Base-by-base conservation (phyloP, 1,139 yeast genomes). In the Magnusiomyces ingens region DNA sequence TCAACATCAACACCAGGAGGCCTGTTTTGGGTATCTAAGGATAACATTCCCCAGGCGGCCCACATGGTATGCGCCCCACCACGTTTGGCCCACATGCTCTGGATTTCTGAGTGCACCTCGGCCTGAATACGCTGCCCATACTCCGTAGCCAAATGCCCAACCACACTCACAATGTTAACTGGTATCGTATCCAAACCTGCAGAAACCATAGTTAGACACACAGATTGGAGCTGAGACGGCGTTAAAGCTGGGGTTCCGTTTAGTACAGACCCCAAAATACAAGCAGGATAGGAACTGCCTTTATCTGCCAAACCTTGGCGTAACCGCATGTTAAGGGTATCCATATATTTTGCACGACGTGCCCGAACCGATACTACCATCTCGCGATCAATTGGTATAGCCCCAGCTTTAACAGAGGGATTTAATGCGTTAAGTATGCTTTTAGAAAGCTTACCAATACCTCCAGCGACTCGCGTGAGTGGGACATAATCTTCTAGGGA, bases 181-280 rank as follows among this genome's bases (percentile, higher is more conserved):
- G 91, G 85, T 0, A 85, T 80, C 56, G 86, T 85, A 63, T 85
- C 93, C 37, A 85, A 69, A 0, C 94, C 94, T 3, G 93, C 93
- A 60, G 90, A 83, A 0, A 85, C 83, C 84, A 85, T 80, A 0
- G 93, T 83, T 48, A 85, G 69, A 63, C 91, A 84, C 6, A 84
- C 75, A 49, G 88, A 80, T 52, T 75, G 75, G 49, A 84, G 66
- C 62, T 85, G 89, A 1, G 67, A 67, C 1, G 64, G 67, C 3
- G 68, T 66, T 35, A 76, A 57, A 15, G 48, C 55, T n/a, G 60
- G 49, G 8, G 47, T 48, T 8, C 49, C 42, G 12, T 35, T 17
- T 38, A 75, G 61, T 6, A 76, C 70, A 47, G 67, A 65, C 2
- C 81, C 82, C 8, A 80, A 73, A 49, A 81, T 68, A 54, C 80